phyloP scores from a whole-genome alignment of 331 rosid genomes.

The Ulmus americana region DNA sequence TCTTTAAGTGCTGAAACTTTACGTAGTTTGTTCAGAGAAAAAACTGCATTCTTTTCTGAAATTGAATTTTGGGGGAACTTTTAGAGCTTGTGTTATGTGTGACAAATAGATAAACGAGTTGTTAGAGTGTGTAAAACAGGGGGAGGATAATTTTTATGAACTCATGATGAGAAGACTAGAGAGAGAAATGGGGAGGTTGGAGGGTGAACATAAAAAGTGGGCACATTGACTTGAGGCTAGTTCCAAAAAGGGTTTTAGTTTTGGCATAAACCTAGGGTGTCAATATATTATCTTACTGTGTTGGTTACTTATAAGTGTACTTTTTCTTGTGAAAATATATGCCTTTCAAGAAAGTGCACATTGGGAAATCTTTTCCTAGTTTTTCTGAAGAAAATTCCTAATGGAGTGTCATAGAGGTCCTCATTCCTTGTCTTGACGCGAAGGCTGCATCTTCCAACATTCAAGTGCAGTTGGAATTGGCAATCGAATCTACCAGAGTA shows the following conservation, averaged over 20 bases:
- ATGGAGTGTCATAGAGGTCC: constrained; percentile 16
- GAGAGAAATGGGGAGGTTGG: neutral
- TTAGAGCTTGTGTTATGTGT: too few relatives aligned
- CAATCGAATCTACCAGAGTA: constrained; percentile 26
- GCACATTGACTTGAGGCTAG: neutral
- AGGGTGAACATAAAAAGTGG: neutral
- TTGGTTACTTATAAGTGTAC: neutral
- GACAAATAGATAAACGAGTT: neutral
- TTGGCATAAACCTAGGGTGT: neutral
- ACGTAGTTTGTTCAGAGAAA: too few relatives aligned
- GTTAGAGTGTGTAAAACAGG: neutral
- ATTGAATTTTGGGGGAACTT: neutral
- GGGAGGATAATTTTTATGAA: neutral
- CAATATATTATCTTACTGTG: neutral
- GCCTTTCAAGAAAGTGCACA: constrained; percentile 44
- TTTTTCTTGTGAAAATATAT: constrained; percentile 32
- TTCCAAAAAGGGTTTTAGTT: neutral
- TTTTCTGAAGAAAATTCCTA: constrained; percentile 36
- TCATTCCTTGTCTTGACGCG: constrained; percentile 22
- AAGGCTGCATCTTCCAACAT: constrained; percentile 14
- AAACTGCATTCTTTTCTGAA: too few relatives aligned
- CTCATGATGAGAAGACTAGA: neutral
- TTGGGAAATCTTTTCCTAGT: constrained; percentile 11
- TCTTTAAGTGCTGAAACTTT: neutral
- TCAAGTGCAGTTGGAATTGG: constrained; percentile 18